Percentiles rank a stretch among this genome's conserved stretches.
These are phyloP conservation scores for Pochonia chlamydosporia DNA, from an alignment of 2,329 filamentous ascomycete species.

Conservation along the genomic window DNA sequence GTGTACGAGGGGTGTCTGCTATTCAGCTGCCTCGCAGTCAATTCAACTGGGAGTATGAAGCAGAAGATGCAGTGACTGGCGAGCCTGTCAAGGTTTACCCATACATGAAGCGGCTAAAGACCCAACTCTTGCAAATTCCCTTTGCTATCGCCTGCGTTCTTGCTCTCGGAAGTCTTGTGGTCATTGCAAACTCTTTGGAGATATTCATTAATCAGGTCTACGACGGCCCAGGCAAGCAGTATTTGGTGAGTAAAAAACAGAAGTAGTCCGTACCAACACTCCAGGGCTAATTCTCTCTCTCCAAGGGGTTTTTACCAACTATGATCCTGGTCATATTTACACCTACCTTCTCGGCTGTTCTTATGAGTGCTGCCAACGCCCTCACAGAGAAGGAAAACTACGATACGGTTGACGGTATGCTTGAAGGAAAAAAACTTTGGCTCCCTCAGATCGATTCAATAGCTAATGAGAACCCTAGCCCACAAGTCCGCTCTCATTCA, in stretches of 20 bases:
- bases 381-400: constrained; percentile 89
- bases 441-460: not conserved
- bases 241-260: constrained; percentile 54
- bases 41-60: constrained; percentile 73
- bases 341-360: constrained; percentile 68
- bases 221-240: constrained; percentile 76
- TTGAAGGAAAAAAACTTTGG: not conserved
- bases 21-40: constrained; percentile 74
- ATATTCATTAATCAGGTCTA: constrained; percentile 96
- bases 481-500: constrained; percentile 80
- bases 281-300: constrained; percentile 11
- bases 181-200: constrained; percentile 84
- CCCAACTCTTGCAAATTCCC: constrained; percentile 76
- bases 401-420: constrained; percentile 66
- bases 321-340: constrained; percentile 77
- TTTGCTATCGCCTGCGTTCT: constrained; percentile 71
- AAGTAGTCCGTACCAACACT: not conserved
- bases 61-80: constrained; percentile 75
- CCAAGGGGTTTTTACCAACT: constrained; percentile 86
- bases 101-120: constrained; percentile 64
- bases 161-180: constrained; percentile 75
- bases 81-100: constrained; percentile 73
- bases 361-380: constrained; percentile 70
- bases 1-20: constrained; percentile 74
- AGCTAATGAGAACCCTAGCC: constrained; percentile 34